Evolutionary conservation across 1,284 basidiomycete genomes (phyloP).

Genomic region (Ganoderma lingzhi): DNA sequence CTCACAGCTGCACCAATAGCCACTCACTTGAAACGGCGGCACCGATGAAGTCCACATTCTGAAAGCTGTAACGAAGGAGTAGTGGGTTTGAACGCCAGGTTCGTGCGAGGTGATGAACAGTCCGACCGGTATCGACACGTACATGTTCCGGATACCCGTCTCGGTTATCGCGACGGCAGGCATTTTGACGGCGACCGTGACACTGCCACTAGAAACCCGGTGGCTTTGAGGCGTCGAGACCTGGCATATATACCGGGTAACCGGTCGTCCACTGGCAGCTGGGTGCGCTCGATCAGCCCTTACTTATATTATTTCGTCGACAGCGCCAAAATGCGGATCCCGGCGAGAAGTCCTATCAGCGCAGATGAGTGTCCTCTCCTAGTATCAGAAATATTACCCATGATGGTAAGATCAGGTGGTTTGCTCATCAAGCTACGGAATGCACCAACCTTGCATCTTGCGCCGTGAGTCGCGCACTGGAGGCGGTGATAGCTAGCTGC

Average conservation of each 20-base stretch:
- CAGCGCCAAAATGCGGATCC: not conserved
- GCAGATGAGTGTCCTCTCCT: not conserved
- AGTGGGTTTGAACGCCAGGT: not conserved
- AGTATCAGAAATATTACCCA: not conserved
- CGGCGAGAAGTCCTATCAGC: not conserved
- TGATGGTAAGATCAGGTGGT: not conserved
- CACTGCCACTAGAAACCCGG: not conserved
- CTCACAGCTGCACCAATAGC: too few relatives aligned
- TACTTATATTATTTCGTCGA: not conserved
- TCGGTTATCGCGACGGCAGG: not conserved
- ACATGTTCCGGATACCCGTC: not conserved
- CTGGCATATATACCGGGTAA: not conserved
- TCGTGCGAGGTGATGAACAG: not conserved
- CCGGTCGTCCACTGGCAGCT: not conserved
- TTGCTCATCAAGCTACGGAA: not conserved
- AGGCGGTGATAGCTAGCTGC: not conserved
- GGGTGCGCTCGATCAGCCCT: not conserved
- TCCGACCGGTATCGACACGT: not conserved
- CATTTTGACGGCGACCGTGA: not conserved
- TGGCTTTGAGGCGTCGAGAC: not conserved
- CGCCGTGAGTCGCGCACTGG: not conserved
- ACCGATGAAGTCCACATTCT: not conserved
- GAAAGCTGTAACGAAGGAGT: not conserved
- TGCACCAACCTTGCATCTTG: not conserved
- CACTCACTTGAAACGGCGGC: not conserved